A percentile compares a stretch with the other conserved stretches of the same genome.
phyloP scores from a whole-genome alignment of 2,329 filamentous ascomycete species.

The Talaromyces sp. region DNA sequence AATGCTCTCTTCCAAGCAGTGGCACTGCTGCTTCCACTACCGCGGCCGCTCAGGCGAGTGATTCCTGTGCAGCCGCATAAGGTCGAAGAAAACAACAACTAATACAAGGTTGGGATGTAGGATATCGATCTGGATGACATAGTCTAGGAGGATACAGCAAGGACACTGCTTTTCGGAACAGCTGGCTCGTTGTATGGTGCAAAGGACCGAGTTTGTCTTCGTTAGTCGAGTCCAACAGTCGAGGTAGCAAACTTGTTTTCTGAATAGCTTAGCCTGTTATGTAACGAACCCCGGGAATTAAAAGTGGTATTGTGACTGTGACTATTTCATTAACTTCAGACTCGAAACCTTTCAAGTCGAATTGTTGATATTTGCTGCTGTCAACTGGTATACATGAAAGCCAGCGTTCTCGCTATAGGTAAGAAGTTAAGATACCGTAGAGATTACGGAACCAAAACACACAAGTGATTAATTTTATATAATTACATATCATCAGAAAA shows the following conservation, averaged over 20 bases:
- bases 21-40: background rate
- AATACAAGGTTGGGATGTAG: background rate
- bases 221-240: background rate
- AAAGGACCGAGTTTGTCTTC: background rate
- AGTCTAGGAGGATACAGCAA: background rate
- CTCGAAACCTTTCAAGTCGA: background rate
- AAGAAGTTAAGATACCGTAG: background rate
- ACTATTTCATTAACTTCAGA: background rate
- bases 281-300: too few species aligned
- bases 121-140: background rate
- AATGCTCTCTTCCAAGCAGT: constrained; percentile 1
- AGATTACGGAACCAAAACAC: background rate
- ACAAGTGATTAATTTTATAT: background rate
- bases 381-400: background rate
- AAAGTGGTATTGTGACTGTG: background rate
- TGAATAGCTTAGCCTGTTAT: background rate
- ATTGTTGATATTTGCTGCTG: too few species aligned
- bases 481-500: background rate
- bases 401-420: background rate
- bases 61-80: background rate
- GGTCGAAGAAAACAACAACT: background rate
- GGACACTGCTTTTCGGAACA: background rate
- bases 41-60: background rate
- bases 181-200: background rate
- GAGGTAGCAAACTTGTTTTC: background rate